Percentiles rank a stretch among this genome's conserved stretches.
Conservation (phyloP, 2,329 filamentous ascomycete species). For the Magnaporthiopsis incrustans region DNA sequence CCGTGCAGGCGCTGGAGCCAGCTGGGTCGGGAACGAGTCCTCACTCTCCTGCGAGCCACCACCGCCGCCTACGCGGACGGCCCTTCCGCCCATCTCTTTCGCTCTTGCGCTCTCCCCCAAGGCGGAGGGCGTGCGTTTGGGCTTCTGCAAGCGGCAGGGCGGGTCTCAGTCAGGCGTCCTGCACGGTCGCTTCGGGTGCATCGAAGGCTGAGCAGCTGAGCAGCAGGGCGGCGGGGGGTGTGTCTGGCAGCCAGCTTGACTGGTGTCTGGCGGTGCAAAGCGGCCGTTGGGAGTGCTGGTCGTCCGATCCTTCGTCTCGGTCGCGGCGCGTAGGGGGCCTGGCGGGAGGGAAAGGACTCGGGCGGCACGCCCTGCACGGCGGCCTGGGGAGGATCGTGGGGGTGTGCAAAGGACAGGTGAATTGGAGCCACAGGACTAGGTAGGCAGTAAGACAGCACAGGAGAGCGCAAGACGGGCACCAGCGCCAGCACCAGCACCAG, state of each 20-base stretch:
- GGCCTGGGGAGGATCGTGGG: background rate
- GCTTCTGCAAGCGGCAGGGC: background rate
- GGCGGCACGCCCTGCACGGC: background rate
- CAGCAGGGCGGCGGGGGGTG: background rate
- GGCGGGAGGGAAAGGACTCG: background rate
- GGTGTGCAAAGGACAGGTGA: background rate
- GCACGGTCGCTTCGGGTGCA: background rate
- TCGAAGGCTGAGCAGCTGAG: background rate
- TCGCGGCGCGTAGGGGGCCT: background rate
- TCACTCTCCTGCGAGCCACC: background rate
- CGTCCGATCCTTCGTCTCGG: background rate
- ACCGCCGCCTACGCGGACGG: background rate
- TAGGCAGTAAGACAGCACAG: no score
- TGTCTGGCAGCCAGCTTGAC: background rate
- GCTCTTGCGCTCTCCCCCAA: background rate
- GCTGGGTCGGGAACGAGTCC: background rate
- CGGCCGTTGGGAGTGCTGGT: background rate
- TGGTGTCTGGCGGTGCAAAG: background rate
- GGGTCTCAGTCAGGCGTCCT: background rate
- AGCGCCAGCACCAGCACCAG: no score
- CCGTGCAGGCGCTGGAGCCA: background rate
- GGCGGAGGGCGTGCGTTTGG: background rate
- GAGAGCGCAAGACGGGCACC: no score
- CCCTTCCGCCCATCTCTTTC: background rate
- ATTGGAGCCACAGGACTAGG: background rate